Conservation (phyloP, 169 alveolate species). For the Miamiensis avidus region DNA sequence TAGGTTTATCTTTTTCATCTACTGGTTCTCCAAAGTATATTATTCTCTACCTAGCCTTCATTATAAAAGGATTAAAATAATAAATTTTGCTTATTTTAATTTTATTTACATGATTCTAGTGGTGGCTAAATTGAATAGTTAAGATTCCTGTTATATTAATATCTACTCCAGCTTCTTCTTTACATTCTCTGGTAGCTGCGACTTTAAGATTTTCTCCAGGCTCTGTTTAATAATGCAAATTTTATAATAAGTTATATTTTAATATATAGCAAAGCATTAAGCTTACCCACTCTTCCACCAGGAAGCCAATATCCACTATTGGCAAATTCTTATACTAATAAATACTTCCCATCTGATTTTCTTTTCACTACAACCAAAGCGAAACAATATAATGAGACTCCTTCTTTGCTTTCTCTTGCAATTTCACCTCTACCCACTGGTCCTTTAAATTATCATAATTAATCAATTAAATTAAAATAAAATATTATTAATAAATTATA, state of each 20-base stretch:
- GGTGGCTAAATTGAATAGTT: neutral
- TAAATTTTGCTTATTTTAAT: too few species aligned
- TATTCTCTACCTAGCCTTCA: neutral
- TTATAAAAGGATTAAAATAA: too few species aligned
- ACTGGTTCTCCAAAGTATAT: neutral
- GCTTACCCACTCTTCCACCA: neutral
- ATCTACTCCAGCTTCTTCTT: conserved; percentile 63
- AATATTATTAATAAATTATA: too few species aligned
- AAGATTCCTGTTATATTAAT: conserved; percentile 54
- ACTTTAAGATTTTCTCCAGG: conserved; percentile 54
- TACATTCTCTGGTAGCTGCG: conserved; percentile 64
- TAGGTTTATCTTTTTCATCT: neutral
- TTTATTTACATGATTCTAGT: neutral
- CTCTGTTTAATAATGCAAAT: conserved; percentile 9
- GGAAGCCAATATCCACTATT: neutral
- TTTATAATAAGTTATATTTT: neutral
- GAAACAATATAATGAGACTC: too few species aligned
- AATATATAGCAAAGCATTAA: too few species aligned
- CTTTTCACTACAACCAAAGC: neutral
- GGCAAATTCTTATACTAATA: neutral
- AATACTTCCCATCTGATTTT: neutral
- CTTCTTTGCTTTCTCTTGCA: neutral
- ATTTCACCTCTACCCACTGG: neutral
- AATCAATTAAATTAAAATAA: too few species aligned
- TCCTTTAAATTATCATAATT: neutral